phyloP scores from a whole-genome alignment of 2,329 filamentous ascomycete species.

The Cordyceps cateniannulata region DNA sequence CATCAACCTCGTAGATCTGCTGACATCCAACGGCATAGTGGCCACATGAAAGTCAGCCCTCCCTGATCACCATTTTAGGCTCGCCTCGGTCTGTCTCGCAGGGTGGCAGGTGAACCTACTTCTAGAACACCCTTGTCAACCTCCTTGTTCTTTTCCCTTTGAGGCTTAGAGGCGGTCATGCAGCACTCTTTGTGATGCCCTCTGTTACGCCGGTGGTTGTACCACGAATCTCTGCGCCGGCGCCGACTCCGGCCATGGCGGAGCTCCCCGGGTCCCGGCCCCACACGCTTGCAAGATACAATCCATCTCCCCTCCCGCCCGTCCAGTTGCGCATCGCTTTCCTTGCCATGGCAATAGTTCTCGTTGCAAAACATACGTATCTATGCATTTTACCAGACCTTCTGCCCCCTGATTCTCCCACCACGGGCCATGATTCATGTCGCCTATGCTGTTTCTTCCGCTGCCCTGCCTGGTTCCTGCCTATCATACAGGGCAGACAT shows the following conservation, averaged over 20 bases:
- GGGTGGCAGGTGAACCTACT: too few relatives aligned
- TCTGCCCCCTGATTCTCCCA: not conserved
- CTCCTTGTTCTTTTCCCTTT: too few relatives aligned
- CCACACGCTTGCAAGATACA: not conserved
- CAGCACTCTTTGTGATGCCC: not conserved
- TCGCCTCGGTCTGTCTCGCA: too few relatives aligned
- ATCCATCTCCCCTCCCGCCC: not conserved
- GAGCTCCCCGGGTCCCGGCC: not conserved
- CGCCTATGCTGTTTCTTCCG: conserved; percentile 4
- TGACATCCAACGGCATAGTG: not conserved
- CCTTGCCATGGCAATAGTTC: not conserved
- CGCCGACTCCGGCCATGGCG: not conserved
- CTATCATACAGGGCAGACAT: not conserved
- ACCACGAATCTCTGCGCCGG: not conserved
- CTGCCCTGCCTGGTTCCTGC: not conserved
- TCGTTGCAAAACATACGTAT: not conserved
- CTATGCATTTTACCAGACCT: not conserved
- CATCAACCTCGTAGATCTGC: not conserved
- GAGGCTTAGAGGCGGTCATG: too few relatives aligned
- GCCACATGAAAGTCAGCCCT: not conserved
- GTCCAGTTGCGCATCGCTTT: not conserved
- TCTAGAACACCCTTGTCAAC: too few relatives aligned
- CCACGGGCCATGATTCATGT: not conserved
- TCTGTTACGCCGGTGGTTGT: not conserved
- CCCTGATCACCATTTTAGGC: not conserved